phyloP scores from a whole-genome alignment of 2,329 filamentous ascomycete species.

The Neofusicoccum umdonicola region DNA sequence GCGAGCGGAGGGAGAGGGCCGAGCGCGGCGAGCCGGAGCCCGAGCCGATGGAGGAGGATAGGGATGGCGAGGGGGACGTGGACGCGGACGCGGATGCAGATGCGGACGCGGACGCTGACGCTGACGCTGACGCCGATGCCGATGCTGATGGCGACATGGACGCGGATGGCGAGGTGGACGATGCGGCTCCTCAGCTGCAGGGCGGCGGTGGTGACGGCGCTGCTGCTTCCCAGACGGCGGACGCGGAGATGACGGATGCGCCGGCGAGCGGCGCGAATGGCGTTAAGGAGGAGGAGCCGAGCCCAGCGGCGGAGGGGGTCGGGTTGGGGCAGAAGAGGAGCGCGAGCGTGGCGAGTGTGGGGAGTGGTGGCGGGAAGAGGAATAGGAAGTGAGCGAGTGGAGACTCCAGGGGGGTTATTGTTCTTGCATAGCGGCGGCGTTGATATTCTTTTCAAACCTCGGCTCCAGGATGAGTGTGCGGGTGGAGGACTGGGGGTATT shows the following conservation, averaged over 20 bases:
- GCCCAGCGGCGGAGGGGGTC: conserved; percentile 15
- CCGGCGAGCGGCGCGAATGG: not conserved
- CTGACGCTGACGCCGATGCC: not conserved
- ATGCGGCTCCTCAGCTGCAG: not conserved
- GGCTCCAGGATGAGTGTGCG: too few species aligned
- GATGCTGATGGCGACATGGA: not conserved
- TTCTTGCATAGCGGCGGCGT: too few species aligned
- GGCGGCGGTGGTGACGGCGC: not conserved
- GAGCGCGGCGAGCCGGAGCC: conserved; percentile 22
- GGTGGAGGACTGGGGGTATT: too few species aligned
- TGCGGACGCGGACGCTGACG: not conserved
- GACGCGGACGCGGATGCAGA: not conserved
- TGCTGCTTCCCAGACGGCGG: not conserved
- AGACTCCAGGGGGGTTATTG: too few species aligned
- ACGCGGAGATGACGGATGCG: conserved; percentile 12
- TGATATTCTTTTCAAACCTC: too few species aligned
- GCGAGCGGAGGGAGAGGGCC: conserved; percentile 21
- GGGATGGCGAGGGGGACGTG: conserved; percentile 4
- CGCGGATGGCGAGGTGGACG: conserved; percentile 35
- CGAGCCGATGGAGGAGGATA: conserved; percentile 28
- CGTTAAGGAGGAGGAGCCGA: not conserved
- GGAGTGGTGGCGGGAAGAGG: conserved; percentile 32
- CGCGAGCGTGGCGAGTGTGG: conserved; percentile 72
- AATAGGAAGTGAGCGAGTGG: conserved; percentile 26
- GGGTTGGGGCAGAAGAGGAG: conserved; percentile 66